A percentile compares a stretch with the other conserved stretches of the same genome.
Evolutionary conservation across 2,329 filamentous ascomycete species (phyloP).

Genomic region (Beauveria brongniartii): DNA sequence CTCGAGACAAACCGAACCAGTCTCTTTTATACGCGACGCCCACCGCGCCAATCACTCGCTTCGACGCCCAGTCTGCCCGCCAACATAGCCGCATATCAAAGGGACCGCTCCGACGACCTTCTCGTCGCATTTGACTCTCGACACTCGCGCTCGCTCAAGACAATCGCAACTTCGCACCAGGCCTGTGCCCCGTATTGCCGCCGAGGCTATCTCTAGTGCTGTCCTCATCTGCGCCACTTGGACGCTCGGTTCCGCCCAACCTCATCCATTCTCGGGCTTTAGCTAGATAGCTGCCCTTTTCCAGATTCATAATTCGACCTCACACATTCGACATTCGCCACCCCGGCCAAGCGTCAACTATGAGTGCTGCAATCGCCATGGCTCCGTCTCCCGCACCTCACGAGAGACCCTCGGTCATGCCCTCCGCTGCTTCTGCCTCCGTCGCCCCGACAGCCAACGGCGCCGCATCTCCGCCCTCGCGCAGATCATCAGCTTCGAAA

Average conservation of each 20-base stretch:
- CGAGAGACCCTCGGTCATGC: conserved; percentile 51
- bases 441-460: conserved; percentile 24
- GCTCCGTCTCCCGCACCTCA: conserved; percentile 60
- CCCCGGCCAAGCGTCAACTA: conserved; percentile 30
- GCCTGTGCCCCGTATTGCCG: not conserved
- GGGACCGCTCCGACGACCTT: not conserved
- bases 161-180: not conserved
- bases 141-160: not conserved
- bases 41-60: not conserved
- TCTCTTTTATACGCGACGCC: conserved; percentile 6
- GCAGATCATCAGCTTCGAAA: conserved; percentile 29
- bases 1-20: not conserved
- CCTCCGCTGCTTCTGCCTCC: conserved; percentile 33
- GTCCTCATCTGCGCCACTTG: not conserved
- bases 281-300: not conserved
- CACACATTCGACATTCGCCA: not conserved
- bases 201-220: not conserved
- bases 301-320: not conserved
- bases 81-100: not conserved
- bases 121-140: not conserved
- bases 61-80: not conserved
- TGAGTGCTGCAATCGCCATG: conserved; percentile 63
- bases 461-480: conserved; percentile 34
- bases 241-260: not conserved
- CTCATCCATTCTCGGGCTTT: not conserved